Evolutionary conservation across 179 eudicot species (phyloP), one percentile per base, ranked within the genome.

Genomic region (Nepenthes alata): DNA sequence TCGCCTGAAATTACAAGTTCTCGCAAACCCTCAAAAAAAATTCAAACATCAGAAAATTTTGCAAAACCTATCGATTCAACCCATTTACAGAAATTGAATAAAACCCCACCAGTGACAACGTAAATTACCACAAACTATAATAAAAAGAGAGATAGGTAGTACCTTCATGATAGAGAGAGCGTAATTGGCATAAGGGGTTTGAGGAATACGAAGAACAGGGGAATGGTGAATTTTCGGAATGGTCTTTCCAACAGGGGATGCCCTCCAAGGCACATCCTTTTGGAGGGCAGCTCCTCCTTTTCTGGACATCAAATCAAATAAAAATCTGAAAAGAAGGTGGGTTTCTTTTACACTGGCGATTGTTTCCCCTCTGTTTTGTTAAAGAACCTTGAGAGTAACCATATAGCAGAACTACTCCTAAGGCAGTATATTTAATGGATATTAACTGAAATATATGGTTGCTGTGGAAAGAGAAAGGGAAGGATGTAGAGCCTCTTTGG

Each of bases 191-290:
- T 70, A 71, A 63, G 96, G 85, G 52, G 59, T 78, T 38, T 77
- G 79, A n/a, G 87, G 68, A 59, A 81, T 57, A 11, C 89, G 75
- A 63, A 89, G 88, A 72, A 86, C 47, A 65, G 95, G 95, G 55
- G 96, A 84, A 67, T 51, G 83, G 58, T 91, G 91, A 50, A 91
- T 89, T 80, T 83, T 88, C 51, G 98, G 98, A 53, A 86, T 67
- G 59, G 98, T 86, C 57, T 76, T 91, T 13, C 45, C 75, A 34
- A 72, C 62, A 38, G 75, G 67, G 16, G 85, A 48, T 35, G 86
- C 95, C 55, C 98, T 81, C 98, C 98, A 91, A 1, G 98, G 98
- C 14, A 70, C 96, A 51, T 89, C 96, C 56, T 84, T 77, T 49
- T 75, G 81, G 58, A 89, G 77, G 4, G 58, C 62, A 16, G 71